Base-by-base conservation (phyloP, 2,329 filamentous ascomycete genomes). In the Blumeriella jaapii region DNA sequence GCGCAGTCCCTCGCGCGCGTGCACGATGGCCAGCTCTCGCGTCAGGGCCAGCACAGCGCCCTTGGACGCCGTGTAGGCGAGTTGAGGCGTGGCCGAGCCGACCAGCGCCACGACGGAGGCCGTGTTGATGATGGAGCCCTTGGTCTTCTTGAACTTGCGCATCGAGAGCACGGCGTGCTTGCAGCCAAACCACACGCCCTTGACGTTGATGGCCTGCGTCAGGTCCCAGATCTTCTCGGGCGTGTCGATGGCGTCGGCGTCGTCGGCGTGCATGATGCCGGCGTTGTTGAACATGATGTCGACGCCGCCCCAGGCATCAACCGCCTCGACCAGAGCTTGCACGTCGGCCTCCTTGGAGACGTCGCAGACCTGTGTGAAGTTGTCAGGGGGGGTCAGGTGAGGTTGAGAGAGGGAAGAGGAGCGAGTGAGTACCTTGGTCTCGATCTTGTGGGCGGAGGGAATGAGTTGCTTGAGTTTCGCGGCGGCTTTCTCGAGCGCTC, bases 251-350 rank as follows among this genome's bases (percentile, higher is more conserved):
- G 79, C 78, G 53, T 75, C 68, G 3, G 62, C 66, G 45, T 75
- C 71, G 39, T 79, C 65, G 14, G 67, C 68, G 55, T 84, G 79
- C 79, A 85, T 84, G 49, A 84, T 84, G 11, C 80, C 80, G 11
- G 80, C 80, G 50, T 85, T 85, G 65, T 84, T 85, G 69, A 84
- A 84, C 49, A 84, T 76, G 51, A 84, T 67, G 50, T 85, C 80
- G 1, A 79, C 58, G 24, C 80, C 80, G 44, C 79, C 80, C 74
- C 77, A 81, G 15, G 66, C 57, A 51, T 84, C 79, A 19, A 80
- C 59, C 11, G 68, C 61, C 30, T 71, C 69, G 17, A 84, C 63
- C 44, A 74, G 67, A 11, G 68, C 67, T 46, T 74, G 59, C 12
- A 84, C 67, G 14, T 80, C 68, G 18, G 67, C 55, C 55, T 84